Base-by-base conservation (phyloP, 352 stramenopile genomes). In the Phytopythium chamaehyphon region DNA sequence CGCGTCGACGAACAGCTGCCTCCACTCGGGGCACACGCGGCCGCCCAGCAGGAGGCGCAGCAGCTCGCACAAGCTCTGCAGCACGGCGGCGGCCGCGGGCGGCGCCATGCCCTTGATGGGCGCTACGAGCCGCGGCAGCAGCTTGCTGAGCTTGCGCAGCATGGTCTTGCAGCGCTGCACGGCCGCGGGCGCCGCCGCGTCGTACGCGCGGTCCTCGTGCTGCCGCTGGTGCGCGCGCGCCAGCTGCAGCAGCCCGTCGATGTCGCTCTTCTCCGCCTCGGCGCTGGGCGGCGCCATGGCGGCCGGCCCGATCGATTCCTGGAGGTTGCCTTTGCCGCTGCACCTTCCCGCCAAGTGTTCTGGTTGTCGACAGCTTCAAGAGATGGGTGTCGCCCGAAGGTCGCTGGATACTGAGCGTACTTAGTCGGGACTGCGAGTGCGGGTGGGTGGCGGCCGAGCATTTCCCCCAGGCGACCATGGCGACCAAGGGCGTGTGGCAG, bases 401-500 rank as follows among this genome's bases (percentile, higher is more conserved):
- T 28, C 6, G 37, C 44, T 39, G 26, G 26, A 26, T 10, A 6
- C 16, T 1, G 28, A 44, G 2, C 52, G 52, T 26, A 58, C 40
- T 51, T 57, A 46, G 18, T 8, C 12, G 22, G 31, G 14, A 43
- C 18, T 28, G 11, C 12, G n/a, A 12, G 11, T 31, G 43, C 31
- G 21, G 24, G 43, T 55, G 50, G 39, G 35, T 22, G 47, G 12
- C 19, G 37, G 43, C 31, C 22, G 15, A n/a, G 52, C 52, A 44
- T 28, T 42, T 58, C 31, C 26, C 23, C 40, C 42, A 8, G 54
- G 50, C 24, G 39, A 61, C 47, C 21, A 90, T 90, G 78, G 78
- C 78, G 63, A 90, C 78, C 46, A 79, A 82, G 37, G 78, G 78
- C 47, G 74, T 88, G 60, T 90, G 78, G 78, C 78, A 90, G 58